phyloP scores from a whole-genome alignment of 2,329 filamentous ascomycete genomes.

The Paraphaeosphaeria sporulosa region DNA sequence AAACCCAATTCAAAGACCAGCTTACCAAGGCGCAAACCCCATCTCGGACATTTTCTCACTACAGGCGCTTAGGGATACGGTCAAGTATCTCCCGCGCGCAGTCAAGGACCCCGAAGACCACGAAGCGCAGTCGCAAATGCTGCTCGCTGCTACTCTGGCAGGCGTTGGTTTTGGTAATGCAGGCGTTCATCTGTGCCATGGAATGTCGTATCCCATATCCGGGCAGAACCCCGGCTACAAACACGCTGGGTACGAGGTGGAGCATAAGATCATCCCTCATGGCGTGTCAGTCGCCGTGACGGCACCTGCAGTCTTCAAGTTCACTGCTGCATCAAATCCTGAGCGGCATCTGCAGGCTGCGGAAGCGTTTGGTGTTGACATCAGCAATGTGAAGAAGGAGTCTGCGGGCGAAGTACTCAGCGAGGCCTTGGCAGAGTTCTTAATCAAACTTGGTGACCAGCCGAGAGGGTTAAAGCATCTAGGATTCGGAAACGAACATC shows the following conservation, averaged over 20 bases:
- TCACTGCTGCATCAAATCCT: conserved; percentile 90
- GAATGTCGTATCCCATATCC: conserved; percentile 98
- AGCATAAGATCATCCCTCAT: conserved; percentile 85
- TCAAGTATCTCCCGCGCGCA: conserved; percentile 91
- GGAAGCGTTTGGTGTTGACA: conserved; percentile 89
- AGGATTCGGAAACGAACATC: conserved; percentile 77
- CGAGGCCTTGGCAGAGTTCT: conserved; percentile 82
- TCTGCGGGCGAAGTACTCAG: conserved; percentile 87
- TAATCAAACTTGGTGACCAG: conserved; percentile 86
- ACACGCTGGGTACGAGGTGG: conserved; percentile 84
- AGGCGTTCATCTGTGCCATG: conserved; percentile 87
- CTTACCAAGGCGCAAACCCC: conserved; percentile 96
- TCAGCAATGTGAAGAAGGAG: conserved; percentile 85
- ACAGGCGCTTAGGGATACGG: conserved; percentile 79
- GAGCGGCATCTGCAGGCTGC: conserved; percentile 90
- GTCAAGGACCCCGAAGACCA: conserved; percentile 87
- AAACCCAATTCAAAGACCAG: conserved; percentile 89
- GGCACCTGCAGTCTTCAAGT: conserved; percentile 90
- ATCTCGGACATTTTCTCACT: conserved; percentile 98
- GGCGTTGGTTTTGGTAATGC: conserved; percentile 98
- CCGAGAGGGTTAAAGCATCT: conserved; percentile 83
- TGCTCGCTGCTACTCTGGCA: conserved; percentile 90
- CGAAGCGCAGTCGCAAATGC: conserved; percentile 95
- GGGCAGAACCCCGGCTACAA: conserved; percentile 92
- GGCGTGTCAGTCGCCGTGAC: conserved; percentile 95